Evolutionary conservation across 2,329 filamentous ascomycete genomes (phyloP).

Genomic region (Phoma sp.): DNA sequence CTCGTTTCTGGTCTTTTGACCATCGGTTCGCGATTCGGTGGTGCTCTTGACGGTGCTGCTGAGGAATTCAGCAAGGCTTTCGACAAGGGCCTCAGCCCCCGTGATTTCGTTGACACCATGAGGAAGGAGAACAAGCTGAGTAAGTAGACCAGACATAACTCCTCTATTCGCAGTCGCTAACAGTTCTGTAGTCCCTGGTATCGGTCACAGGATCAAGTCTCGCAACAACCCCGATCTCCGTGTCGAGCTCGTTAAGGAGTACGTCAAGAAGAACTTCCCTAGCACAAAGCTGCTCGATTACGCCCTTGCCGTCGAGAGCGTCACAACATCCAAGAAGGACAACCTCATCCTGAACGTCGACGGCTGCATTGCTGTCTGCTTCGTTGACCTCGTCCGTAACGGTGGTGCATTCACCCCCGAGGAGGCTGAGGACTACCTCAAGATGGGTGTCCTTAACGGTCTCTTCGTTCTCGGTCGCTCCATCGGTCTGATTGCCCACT

Average conservation of each 20-base stretch:
- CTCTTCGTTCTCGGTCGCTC: conserved; percentile 96
- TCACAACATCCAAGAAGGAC: conserved; percentile 99
- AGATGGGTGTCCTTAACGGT: conserved; percentile 99
- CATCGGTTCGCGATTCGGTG: conserved; percentile 97
- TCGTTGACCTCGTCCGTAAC: conserved; percentile 96
- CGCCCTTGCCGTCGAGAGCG: conserved; percentile 94
- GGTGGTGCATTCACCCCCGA: conserved; percentile 95
- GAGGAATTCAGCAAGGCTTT: conserved; percentile 99
- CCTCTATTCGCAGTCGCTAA: conserved; percentile 22
- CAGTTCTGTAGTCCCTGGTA: conserved; percentile 74
- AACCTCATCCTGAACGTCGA: conserved; percentile 99
- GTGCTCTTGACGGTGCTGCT: conserved; percentile 94
- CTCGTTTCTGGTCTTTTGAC: conserved; percentile 96
- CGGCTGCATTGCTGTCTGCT: conserved; percentile 97
- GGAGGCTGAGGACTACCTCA: conserved; percentile 98
- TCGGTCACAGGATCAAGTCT: conserved; percentile 99
- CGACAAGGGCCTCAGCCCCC: conserved; percentile 96
- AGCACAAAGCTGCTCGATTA: conserved; percentile 98
- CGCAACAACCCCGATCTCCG: conserved; percentile 99
- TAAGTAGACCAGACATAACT: conserved; percentile 48
- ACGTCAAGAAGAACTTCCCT: conserved; percentile 96
- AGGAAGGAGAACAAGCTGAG: conserved; percentile 99
- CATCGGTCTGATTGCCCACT: conserved; percentile 99
- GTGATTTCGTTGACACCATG: conserved; percentile 99
- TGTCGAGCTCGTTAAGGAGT: conserved; percentile 99